Evolutionary conservation across 106 monocot genomes (phyloP).

Genomic region (Xerophyta viscosa): DNA sequence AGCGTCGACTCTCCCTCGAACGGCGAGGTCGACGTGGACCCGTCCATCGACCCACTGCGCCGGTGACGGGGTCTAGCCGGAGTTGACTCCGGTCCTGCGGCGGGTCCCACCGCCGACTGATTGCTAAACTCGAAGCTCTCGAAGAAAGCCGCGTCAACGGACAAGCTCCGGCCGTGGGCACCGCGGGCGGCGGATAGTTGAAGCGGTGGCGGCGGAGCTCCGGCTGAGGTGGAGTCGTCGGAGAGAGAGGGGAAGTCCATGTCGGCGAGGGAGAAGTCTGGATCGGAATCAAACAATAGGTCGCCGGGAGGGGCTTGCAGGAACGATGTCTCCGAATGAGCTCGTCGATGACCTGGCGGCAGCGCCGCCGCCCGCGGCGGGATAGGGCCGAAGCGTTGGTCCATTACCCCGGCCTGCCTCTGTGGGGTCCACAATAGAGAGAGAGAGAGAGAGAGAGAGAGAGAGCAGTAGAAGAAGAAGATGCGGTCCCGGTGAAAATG

Average conservation of each 20-base stretch:
- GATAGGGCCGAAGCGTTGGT: not conserved
- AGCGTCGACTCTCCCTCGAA: conserved; percentile 35
- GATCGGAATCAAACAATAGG: conserved; percentile 1
- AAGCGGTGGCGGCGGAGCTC: conserved; percentile 1
- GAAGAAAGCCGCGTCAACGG: conserved; percentile 1
- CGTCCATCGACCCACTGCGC: not conserved
- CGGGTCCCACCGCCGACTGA: not conserved
- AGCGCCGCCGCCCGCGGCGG: not conserved
- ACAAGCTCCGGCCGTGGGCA: not conserved
- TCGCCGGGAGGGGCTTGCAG: not conserved
- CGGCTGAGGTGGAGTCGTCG: not conserved
- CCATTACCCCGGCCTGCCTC: not conserved
- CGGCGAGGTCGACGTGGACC: not conserved
- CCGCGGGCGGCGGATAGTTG: not conserved
- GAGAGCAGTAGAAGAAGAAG: no score
- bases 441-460: not conserved
- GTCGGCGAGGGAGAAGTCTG: not conserved
- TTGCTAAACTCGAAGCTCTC: not conserved
- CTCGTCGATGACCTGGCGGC: not conserved
- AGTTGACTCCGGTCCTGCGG: not conserved
- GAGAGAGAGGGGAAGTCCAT: not conserved
- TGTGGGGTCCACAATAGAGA: not conserved
- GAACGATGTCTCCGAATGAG: not conserved
- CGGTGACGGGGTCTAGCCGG: not conserved
- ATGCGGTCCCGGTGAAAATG: no score